These are phyloP conservation scores for Lasiosphaeria miniovina DNA, from an alignment of 495 filamentous ascomycete species.

Conservation along the genomic window DNA sequence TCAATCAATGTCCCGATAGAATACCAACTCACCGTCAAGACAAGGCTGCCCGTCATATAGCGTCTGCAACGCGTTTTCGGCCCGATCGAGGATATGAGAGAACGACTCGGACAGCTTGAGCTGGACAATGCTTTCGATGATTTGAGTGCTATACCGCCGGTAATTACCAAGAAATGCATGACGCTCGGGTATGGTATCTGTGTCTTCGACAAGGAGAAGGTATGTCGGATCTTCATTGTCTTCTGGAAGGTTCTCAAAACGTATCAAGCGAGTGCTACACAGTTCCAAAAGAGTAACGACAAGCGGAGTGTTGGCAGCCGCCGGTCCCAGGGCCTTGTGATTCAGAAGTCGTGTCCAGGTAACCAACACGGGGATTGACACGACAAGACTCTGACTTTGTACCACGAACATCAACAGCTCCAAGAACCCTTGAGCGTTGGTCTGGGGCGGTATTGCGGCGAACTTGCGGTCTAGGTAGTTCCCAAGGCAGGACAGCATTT, in stretches of 20 bases:
- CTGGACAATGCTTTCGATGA: slow-evolving; percentile 80
- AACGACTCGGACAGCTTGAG: slow-evolving; percentile 80
- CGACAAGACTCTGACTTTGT: slow-evolving; percentile 79
- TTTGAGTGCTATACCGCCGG: slow-evolving; percentile 76
- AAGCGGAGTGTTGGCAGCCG: slow-evolving; percentile 61
- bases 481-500: slow-evolving; percentile 83
- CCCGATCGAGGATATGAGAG: slow-evolving; percentile 74
- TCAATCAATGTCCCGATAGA: background rate
- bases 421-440: slow-evolving; percentile 72
- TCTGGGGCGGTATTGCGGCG: slow-evolving; percentile 48
- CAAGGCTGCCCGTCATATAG: slow-evolving; percentile 69
- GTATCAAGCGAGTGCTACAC: slow-evolving; percentile 71
- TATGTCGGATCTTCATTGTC: slow-evolving; percentile 77
- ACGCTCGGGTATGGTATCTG: slow-evolving; percentile 89
- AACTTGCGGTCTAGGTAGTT: slow-evolving; percentile 78
- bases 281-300: slow-evolving; percentile 74
- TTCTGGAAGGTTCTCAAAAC: slow-evolving; percentile 80
- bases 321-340: slow-evolving; percentile 61
- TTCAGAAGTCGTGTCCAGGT: slow-evolving; percentile 79
- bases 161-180: slow-evolving; percentile 99
- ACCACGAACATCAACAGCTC: slow-evolving; percentile 74
- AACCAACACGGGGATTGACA: slow-evolving; percentile 90
- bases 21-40: slow-evolving; percentile 59
- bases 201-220: slow-evolving; percentile 82
- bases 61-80: slow-evolving; percentile 67